Percentiles rank a stretch among this genome's conserved stretches.
These are phyloP conservation scores for Kodamaea suecica DNA, from an alignment of 1,139 yeast genomes.

Conservation along the genomic window DNA sequence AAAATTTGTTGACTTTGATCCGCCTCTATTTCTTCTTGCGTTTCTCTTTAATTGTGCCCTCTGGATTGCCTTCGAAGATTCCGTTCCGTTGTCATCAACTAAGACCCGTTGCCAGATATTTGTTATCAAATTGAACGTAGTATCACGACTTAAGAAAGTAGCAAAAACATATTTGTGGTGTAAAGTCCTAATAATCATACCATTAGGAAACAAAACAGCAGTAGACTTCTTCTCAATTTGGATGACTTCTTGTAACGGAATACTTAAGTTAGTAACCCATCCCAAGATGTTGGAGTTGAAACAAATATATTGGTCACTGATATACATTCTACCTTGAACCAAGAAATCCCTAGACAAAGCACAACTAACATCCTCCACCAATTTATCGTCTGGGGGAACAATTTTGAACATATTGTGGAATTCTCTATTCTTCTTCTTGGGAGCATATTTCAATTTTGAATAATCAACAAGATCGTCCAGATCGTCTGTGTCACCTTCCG, in stretches of 20 bases:
- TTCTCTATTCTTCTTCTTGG: constrained; percentile 52
- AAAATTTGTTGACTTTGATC: constrained; percentile 12
- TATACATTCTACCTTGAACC: constrained; percentile 67
- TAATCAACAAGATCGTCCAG: constrained; percentile 18
- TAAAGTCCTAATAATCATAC: constrained; percentile 65
- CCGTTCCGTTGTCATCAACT: constrained; percentile 24
- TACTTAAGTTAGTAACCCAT: constrained; percentile 64
- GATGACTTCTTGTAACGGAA: constrained; percentile 67
- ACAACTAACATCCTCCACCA: constrained; percentile 67
- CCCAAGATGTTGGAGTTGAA: constrained; percentile 75
- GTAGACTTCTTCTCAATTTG: constrained; percentile 71
- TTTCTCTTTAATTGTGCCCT: constrained; percentile 5
- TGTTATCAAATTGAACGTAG: constrained; percentile 58
- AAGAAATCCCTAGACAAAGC: constrained; percentile 70
- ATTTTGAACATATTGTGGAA: constrained; percentile 62
- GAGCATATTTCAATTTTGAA: constrained; percentile 28
- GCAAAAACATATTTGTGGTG: constrained; percentile 74
- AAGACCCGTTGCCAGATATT: constrained; percentile 57
- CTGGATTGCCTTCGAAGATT: constrained; percentile 10
- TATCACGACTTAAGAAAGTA: constrained; percentile 64
- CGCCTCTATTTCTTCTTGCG: constrained; percentile 8
- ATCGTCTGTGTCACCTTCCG: constrained; percentile 2
- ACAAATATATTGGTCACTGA: constrained; percentile 57
- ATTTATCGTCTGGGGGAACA: constrained; percentile 49
- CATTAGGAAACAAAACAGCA: constrained; percentile 73